Conservation (phyloP, 1,284 basidiomycete genomes). For the Leccinum cinnamomeum region DNA sequence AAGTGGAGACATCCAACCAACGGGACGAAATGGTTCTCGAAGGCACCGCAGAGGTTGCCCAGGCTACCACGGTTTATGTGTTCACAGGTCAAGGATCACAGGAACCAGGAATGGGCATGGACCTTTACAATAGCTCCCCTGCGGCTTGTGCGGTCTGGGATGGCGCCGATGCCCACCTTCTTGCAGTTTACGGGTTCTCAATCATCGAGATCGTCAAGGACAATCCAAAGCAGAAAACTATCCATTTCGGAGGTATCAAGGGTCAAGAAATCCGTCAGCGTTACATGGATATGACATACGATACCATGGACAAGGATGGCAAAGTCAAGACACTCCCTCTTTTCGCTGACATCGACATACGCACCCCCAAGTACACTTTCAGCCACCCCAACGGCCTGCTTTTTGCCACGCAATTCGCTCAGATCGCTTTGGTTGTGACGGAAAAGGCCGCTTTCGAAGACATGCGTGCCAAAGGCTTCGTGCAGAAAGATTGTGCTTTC, state of each 20-base stretch:
- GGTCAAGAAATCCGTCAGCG: constrained; percentile 96
- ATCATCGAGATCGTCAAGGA: constrained; percentile 98
- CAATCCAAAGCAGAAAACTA: constrained; percentile 95
- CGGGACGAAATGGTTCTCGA: constrained; percentile 89
- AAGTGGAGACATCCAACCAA: constrained; percentile 84
- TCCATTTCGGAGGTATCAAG: constrained; percentile 99
- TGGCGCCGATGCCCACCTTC: constrained; percentile 89
- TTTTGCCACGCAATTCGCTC: constrained; percentile 97
- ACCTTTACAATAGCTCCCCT: constrained; percentile 89
- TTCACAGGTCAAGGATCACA: constrained; percentile 99
- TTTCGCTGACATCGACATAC: constrained; percentile 89
- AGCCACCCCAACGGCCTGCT: constrained; percentile 93
- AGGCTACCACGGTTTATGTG: constrained; percentile 92
- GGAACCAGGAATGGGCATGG: constrained; percentile 99
- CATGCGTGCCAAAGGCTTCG: constrained; percentile 94
- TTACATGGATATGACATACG: constrained; percentile 99
- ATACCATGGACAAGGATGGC: constrained; percentile 94
- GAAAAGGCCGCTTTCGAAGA: constrained; percentile 98
- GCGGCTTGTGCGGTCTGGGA: constrained; percentile 98
- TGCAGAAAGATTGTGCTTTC: constrained; percentile 90
- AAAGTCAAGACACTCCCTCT: constrained; percentile 92
- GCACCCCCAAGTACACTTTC: constrained; percentile 96
- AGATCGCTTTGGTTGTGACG: constrained; percentile 96
- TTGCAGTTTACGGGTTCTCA: constrained; percentile 95
- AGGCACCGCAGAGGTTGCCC: constrained; percentile 90